Evolutionary conservation across 2,329 filamentous ascomycete species (phyloP), one percentile per base, ranked within the genome.

Genomic region (Cryphonectria parasitica): DNA sequence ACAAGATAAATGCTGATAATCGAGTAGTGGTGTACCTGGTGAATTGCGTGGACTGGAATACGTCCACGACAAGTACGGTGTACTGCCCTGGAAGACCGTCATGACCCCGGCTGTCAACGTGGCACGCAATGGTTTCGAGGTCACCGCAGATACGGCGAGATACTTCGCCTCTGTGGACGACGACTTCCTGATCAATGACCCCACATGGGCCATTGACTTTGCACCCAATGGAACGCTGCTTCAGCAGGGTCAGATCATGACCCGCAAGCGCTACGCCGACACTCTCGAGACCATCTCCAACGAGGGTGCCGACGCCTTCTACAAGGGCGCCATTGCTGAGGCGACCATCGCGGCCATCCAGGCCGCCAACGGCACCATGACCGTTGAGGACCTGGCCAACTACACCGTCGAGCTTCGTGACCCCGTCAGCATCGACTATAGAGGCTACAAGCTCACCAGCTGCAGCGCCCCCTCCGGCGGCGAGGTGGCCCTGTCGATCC

Each of bases 161-260:
- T 92, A 93, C 76, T 95, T 96, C 86, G 78, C 84, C n/a, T 81
- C 70, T 78, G 77, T 77, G 71, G 80, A 86, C 64, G 86, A 75
- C 22, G 66, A 90, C 74, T 96, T 96, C 77, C 80, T 97, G 0
- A 85, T 88, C 2, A 83, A 90, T 0, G 88, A 97, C 72, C 89
- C 91, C 0, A 85, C 88, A 0, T 97, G 93, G 91, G 92, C 94
- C 0, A 81, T 93, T 39, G 94, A 97, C 78, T 97, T 97, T 79
- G 93, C 94, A 2, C 93, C 93, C 0, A 87, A 91, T 70, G 93
- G 93, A 3, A 88, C 84, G 1, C 81, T 88, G 0, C 76, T 95
- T 1, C 83, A 84, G 28, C 78, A 92, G 2, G 91, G 91, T n/a
- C 92, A 96, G 74, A 91, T 81, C 0, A 92, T 96, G 73, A 93